These are phyloP conservation scores for Raffaelea albimanens DNA, from an alignment of 2,329 filamentous ascomycete species.

Conservation along the genomic window DNA sequence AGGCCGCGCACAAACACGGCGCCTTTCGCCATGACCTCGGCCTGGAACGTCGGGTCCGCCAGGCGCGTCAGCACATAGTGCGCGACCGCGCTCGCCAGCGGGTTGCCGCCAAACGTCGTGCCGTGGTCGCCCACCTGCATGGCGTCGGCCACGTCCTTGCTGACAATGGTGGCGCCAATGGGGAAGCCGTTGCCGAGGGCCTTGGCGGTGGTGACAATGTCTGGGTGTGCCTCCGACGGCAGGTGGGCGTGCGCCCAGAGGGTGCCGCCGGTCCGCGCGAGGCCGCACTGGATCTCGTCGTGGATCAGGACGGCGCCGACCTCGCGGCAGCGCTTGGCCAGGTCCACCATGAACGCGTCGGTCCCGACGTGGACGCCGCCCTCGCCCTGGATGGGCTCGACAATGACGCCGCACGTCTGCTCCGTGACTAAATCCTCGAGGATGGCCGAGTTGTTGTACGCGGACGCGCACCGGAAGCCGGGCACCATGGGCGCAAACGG, in stretches of 20 bases:
- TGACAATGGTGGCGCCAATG: slow-evolving; percentile 69
- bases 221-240: slow-evolving; percentile 74
- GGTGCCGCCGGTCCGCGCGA: slow-evolving; percentile 67
- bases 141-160: slow-evolving; percentile 53
- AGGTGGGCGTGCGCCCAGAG: slow-evolving; percentile 82
- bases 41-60: slow-evolving; percentile 59
- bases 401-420: slow-evolving; percentile 84
- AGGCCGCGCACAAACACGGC: slow-evolving; percentile 39
- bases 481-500: slow-evolving; percentile 95
- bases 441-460: slow-evolving; percentile 67
- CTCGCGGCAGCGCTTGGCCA: slow-evolving; percentile 76
- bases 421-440: slow-evolving; percentile 69
- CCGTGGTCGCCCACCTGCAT: slow-evolving; percentile 68
- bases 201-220: slow-evolving; percentile 90
- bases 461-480: slow-evolving; percentile 81
- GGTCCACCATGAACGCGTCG: slow-evolving; percentile 71
- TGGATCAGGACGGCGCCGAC: slow-evolving; percentile 86
- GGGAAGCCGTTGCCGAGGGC: slow-evolving; percentile 95
- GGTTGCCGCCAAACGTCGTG: slow-evolving; percentile 90
- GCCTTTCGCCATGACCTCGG: slow-evolving; percentile 58
- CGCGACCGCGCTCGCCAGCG: slow-evolving; percentile 72
- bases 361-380: slow-evolving; percentile 81
- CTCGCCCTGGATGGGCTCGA: slow-evolving; percentile 96
- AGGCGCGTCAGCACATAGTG: slow-evolving; percentile 78
- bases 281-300: slow-evolving; percentile 94